Base-by-base conservation (phyloP, 805 yeast species). In the Clavispora vitiphila region DNA sequence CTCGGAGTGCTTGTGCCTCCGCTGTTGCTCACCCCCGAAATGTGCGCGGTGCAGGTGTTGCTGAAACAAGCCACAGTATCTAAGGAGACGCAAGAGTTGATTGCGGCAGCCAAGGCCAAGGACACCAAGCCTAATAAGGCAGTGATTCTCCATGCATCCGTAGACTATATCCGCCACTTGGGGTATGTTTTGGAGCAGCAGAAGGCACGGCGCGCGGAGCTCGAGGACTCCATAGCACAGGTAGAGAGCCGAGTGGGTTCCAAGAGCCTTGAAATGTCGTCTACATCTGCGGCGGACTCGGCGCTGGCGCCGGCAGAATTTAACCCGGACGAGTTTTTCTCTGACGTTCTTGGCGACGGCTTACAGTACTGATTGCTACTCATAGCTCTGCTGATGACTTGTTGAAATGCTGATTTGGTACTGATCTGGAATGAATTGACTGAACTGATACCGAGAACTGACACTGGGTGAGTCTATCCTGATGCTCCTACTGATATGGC, bases 121-220 rank as follows among this genome's bases (percentile, higher is more conserved):
- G 93, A 86, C 48, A 71, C 81, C 2, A 84, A 83, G 57, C 91
- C 96, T 1, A 86, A 88, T 58, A 89, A 89, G 63, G 81, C 90
- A 20, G 80, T 85, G 5, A 85, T 87, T 38, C 69, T 89, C 45
- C 76, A 78, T 51, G 79, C 81, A 54, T 77, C 95, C 1, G 95
- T 89, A 16, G 95, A 86, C 37, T 89, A 90, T 60, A 79, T 89
- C 35, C 69, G 61, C 8, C 83, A 81, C 58, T 68, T 88, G 47
- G 74, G 78, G 47, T 73, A 75, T 40, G 86, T 85, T 5, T 64
- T 82, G 53, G 64, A 67, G 6, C 65, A 67, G 38, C 93, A 85
- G 57, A 77, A 76, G 31, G 58, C 60, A 19, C 65, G 81, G 44
- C 61, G 72, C 40, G 58, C 50, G 2, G 65, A 69, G 16, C 58